These are phyloP conservation scores for Themeda triandra DNA, from an alignment of 176 grass and related monocot species.

Conservation along the genomic window DNA sequence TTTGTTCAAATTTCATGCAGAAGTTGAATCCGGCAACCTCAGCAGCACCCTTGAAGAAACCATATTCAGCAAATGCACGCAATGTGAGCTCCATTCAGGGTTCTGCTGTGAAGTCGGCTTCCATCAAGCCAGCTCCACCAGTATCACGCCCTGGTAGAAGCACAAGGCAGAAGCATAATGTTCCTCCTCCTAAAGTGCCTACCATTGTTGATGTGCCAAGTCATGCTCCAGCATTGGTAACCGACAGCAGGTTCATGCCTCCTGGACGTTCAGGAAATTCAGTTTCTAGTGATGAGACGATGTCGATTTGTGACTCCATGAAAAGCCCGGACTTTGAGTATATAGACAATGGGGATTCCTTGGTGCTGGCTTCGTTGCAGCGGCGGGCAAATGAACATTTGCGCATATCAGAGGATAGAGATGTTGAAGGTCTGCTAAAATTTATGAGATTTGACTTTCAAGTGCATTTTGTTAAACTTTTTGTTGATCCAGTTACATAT, in stretches of 20 bases:
- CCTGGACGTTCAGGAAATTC: conserved; percentile 62
- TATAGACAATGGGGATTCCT: conserved; percentile 74
- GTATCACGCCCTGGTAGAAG: not conserved
- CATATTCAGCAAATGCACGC: conserved; percentile 24
- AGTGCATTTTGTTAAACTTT: not conserved
- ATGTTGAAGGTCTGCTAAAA: conserved; percentile 49
- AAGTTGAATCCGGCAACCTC: conserved; percentile 34
- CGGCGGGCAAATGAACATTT: conserved; percentile 70
- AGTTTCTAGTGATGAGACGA: conserved; percentile 65
- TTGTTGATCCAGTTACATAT: not conserved
- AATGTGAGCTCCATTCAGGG: conserved; percentile 5
- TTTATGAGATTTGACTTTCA: not conserved
- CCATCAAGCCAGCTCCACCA: conserved; percentile 28
- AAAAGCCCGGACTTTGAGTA: conserved; percentile 95
- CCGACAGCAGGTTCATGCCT: conserved; percentile 44
- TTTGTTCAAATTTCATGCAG: conserved; percentile 36
- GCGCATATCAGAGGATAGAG: conserved; percentile 60
- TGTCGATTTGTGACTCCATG: conserved; percentile 91
- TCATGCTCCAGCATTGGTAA: conserved; percentile 22
- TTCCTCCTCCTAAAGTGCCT: conserved; percentile 18
- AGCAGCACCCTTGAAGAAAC: conserved; percentile 47
- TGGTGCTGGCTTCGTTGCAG: conserved; percentile 61
- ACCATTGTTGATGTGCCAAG: conserved; percentile 6
- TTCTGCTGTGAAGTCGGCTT: conserved; percentile 29
- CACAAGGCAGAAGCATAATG: conserved; percentile 4